These are phyloP conservation scores for Microthlaspi erraticum DNA, from an alignment of 345 rosid genomes.

Conservation along the genomic window DNA sequence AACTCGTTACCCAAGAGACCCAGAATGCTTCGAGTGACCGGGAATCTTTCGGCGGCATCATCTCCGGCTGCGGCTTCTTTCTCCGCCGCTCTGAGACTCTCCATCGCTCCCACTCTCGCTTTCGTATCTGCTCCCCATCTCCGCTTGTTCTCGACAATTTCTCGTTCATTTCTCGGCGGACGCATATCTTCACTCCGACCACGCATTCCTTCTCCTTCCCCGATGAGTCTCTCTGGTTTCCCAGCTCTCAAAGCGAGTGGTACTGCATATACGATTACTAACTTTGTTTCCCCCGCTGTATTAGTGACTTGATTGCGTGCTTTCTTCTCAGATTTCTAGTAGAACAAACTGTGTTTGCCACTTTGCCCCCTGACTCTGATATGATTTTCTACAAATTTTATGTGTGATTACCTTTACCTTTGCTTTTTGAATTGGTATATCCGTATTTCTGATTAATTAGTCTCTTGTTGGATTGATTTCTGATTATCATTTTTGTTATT, in stretches of 20 bases:
- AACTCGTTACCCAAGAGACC: slow-evolving; percentile 5
- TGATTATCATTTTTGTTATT: slow-evolving; percentile 3
- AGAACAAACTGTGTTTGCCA: background rate
- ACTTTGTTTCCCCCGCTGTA: background rate
- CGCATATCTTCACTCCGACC: slow-evolving; percentile 33
- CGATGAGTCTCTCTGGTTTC: slow-evolving; percentile 30
- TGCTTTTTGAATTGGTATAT: background rate
- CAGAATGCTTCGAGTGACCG: slow-evolving; percentile 39
- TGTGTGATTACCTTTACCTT: too few relatives aligned
- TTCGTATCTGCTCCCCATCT: slow-evolving; percentile 44
- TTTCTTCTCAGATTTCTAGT: background rate
- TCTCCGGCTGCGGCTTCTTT: slow-evolving; percentile 34
- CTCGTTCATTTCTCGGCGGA: slow-evolving; percentile 44
- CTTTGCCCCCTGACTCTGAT: slow-evolving; percentile 11
- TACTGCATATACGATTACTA: background rate
- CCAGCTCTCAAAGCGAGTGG: slow-evolving; percentile 45
- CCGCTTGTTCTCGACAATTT: slow-evolving; percentile 46
- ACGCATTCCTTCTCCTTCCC: slow-evolving; percentile 25
- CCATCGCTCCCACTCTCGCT: slow-evolving; percentile 47
- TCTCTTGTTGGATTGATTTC: background rate
- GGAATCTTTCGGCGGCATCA: slow-evolving; percentile 34
- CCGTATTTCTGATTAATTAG: background rate
- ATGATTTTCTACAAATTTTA: background rate
- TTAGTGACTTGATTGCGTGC: slow-evolving; percentile 8
- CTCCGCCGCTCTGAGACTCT: slow-evolving; percentile 48